Conservation (phyloP, 2,329 filamentous ascomycete genomes). For the Cercospora sp. region DNA sequence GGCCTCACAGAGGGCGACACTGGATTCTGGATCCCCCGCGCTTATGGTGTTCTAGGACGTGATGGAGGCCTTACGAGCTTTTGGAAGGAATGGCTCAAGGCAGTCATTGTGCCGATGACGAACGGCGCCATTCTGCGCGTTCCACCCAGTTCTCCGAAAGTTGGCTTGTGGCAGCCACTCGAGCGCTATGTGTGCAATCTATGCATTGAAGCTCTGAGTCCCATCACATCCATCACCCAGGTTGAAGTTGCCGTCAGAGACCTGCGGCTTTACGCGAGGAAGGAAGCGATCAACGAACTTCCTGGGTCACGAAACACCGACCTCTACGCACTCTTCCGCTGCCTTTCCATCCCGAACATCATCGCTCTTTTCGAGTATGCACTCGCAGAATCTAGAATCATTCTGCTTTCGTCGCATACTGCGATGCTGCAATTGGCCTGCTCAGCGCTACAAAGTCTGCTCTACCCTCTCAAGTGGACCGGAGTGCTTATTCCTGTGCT, state of each 20-base stretch:
- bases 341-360: constrained; percentile 83
- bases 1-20: constrained; percentile 93
- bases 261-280: constrained; percentile 84
- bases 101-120: constrained; percentile 92
- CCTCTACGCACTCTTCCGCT: constrained; percentile 88
- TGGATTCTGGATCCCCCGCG: constrained; percentile 90
- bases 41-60: constrained; percentile 87
- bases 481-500: constrained; percentile 93
- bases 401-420: constrained; percentile 91
- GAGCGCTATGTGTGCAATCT: constrained; percentile 97
- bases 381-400: constrained; percentile 89
- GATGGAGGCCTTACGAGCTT: constrained; percentile 82
- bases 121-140: constrained; percentile 81
- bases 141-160: constrained; percentile 81
- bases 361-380: constrained; percentile 91
- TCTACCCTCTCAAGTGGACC: constrained; percentile 91
- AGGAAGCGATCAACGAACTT: constrained; percentile 89
- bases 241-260: constrained; percentile 90
- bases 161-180: constrained; percentile 92
- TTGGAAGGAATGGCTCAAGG: constrained; percentile 98
- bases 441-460: constrained; percentile 76
- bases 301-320: constrained; percentile 90
- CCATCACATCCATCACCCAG: constrained; percentile 90
- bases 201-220: constrained; percentile 90
- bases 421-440: constrained; percentile 94